A percentile compares a stretch with the other conserved stretches of the same genome.
Evolutionary conservation across 2,329 filamentous ascomycete genomes (phyloP).

Genomic region (Fusarium sp.): DNA sequence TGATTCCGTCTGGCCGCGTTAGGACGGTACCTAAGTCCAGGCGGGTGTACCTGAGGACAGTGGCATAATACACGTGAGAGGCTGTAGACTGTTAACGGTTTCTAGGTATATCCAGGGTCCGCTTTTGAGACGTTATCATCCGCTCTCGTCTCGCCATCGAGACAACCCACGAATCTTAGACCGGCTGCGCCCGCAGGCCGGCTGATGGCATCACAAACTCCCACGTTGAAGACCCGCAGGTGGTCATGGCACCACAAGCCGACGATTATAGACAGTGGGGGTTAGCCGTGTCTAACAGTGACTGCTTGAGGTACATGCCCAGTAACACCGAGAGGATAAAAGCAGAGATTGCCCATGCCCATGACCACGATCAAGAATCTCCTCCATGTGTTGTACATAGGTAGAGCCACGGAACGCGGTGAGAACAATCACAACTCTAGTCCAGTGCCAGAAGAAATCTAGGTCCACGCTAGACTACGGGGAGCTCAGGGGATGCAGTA

Average conservation of each 20-base stretch:
- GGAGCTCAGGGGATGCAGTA: conserved; percentile 36
- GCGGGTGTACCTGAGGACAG: conserved; percentile 4
- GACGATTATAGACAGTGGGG: conserved; percentile 38
- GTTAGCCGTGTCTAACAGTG: neutral
- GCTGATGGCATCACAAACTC: conserved; percentile 47
- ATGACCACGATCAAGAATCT: neutral
- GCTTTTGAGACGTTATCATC: conserved; percentile 43
- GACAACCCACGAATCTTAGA: conserved; percentile 44
- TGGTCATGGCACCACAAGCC: conserved; percentile 43
- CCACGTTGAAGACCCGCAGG: conserved; percentile 44
- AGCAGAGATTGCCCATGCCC: conserved; percentile 12
- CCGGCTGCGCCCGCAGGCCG: conserved; percentile 44
- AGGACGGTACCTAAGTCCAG: conserved; percentile 24
- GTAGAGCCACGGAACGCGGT: conserved; percentile 23
- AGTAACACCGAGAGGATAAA: conserved; percentile 28
- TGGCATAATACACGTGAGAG: neutral
- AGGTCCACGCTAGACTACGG: conserved; percentile 25
- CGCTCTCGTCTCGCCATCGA: conserved; percentile 38
- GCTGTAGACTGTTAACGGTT: conserved; percentile 25
- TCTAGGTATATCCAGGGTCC: conserved; percentile 16
- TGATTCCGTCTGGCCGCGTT: conserved; percentile 39
- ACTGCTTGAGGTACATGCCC: neutral
- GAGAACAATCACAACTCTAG: conserved; percentile 18
- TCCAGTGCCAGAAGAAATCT: conserved; percentile 18
- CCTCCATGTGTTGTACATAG: neutral